phyloP scores from a whole-genome alignment of 257 asterid genomes.

The Parsonsia alboflavescens region DNA sequence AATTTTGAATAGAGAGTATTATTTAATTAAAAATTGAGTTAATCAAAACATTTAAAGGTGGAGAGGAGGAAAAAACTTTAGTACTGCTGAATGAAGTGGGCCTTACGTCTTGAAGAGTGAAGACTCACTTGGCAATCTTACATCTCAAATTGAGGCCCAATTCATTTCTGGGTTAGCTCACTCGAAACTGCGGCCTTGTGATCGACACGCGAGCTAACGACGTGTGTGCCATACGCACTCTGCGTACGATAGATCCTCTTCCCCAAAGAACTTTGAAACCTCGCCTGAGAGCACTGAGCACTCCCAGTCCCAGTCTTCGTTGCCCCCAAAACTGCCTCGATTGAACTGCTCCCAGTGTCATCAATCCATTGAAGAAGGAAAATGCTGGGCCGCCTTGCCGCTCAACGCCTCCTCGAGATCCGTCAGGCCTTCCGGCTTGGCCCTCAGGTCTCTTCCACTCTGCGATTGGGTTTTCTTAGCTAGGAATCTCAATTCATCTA shows the following conservation, averaged over 20 bases:
- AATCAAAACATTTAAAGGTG: too few relatives aligned
- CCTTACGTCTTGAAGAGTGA: background rate
- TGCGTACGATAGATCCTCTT: background rate
- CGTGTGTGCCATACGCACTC: slow-evolving; percentile 4
- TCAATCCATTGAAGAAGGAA: slow-evolving; percentile 17
- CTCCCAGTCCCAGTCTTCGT: background rate
- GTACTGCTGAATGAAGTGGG: background rate
- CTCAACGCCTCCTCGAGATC: slow-evolving; percentile 68
- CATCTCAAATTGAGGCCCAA: background rate
- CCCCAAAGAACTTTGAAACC: background rate
- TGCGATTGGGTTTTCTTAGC: background rate
- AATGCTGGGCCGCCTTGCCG: slow-evolving; percentile 77
- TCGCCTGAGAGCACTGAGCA: background rate
- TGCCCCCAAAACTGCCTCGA: background rate
- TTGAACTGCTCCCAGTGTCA: background rate
- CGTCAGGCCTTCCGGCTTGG: slow-evolving; percentile 60
- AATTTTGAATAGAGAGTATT: too few relatives aligned
- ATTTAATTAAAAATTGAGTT: too few relatives aligned
- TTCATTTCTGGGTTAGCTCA: background rate
- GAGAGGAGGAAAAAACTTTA: too few relatives aligned
- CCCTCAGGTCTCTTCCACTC: slow-evolving; percentile 47
- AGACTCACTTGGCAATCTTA: background rate
- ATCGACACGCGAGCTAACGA: slow-evolving; percentile 6
- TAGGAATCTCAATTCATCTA: background rate
- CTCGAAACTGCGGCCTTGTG: background rate